Base-by-base conservation (phyloP, 2,329 filamentous ascomycete genomes). In the Coniella vitis region DNA sequence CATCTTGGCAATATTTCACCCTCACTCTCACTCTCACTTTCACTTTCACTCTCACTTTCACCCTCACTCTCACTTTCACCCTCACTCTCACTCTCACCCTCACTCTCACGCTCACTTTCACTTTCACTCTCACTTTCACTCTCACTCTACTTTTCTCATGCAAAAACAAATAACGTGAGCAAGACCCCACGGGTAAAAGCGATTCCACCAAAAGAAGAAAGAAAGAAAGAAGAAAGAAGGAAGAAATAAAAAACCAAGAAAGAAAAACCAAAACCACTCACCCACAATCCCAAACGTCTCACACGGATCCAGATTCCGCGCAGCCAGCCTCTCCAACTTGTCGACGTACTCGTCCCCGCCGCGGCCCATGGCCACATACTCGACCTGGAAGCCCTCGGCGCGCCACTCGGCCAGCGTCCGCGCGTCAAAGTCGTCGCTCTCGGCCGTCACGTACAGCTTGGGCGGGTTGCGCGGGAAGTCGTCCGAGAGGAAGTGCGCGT, bases 211-310 rank as follows among this genome's bases (percentile, higher is more conserved):
- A n/a, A n/a, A n/a, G n/a, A n/a, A n/a, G n/a, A n/a, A n/a, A n/a
- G n/a, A n/a, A n/a, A n/a, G n/a, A n/a, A n/a, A 14, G 10, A 4
- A 16, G 19, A 13, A 25, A 19, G 12, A 20, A 25, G 4, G 7
- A 7, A 8, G 3, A 3, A 10, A 1, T 21, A 13, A 41, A 9
- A 31, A n/a, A 16, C n/a, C 2, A 41, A 7, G 9, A 9, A 3
- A n/a, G 4, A 21, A 19, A 4, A 8, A 34, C 8, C 4, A 5
- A 8, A 3, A 36, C 9, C 0, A 58, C 67, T 49, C 43, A 69
- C 68, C 68, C 3, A 73, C 48, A 13, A 73, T 69, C 2, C 69
- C 71, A 40, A 65, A 73, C 0, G 65, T 69, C 34, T 72, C 65
- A 35, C 70, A 72, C 0, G 70, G 68, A 0, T 61, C 68, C 25